Percentiles rank a stretch among this genome's conserved stretches.
Conservation (phyloP, 106 monocot species). For the Hemerocallis citrina region DNA sequence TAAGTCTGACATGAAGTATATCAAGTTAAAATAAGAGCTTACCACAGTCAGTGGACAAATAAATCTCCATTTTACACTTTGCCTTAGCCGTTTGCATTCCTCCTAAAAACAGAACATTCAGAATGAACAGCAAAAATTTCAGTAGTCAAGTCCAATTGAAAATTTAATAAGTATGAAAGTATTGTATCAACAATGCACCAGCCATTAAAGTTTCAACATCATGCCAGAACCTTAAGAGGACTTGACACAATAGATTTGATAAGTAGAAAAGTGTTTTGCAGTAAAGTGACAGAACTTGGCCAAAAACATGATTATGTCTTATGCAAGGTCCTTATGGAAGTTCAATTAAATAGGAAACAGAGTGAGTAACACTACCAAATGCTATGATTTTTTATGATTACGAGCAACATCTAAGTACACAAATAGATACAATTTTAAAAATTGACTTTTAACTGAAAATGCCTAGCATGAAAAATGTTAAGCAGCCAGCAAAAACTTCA, state of each 20-base stretch:
- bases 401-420: no score
- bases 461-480: no score
- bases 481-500: no score
- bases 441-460: no score
- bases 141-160: background rate
- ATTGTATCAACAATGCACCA: background rate
- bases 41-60: constrained; percentile 75
- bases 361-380: no score
- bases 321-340: no score
- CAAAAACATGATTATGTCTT: no score
- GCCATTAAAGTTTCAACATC: background rate
- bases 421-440: no score
- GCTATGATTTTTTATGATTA: no score
- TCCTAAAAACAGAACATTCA: constrained; percentile 42
- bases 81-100: constrained; percentile 83
- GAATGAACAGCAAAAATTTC: background rate
- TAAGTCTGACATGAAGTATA: background rate
- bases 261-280: no score
- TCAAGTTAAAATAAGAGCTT: constrained; percentile 9
- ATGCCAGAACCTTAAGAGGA: background rate
- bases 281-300: no score
- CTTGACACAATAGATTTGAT: background rate
- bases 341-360: no score
- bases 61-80: constrained; percentile 89
- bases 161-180: background rate